Base-by-base conservation (phyloP, 495 filamentous ascomycete species). In the Aspergillus affinis region DNA sequence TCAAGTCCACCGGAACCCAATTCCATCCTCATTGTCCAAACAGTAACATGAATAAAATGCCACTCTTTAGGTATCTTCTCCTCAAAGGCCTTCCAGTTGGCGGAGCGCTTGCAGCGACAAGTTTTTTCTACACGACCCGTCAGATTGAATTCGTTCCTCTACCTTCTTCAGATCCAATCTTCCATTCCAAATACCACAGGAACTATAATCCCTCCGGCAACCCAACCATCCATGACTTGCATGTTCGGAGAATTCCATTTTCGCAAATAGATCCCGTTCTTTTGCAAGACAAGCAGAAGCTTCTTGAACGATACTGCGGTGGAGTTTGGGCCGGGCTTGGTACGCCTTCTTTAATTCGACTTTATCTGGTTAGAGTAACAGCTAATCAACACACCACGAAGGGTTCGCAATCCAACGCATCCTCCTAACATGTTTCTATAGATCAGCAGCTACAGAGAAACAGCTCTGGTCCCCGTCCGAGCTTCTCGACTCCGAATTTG, bases 281-380 rank as follows among this genome's bases (percentile, higher is more conserved):
- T 47, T 71, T 85, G 9, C 67, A 83, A 58, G 66, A 73, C 47
- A 57, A 79, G 46, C 72, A 72, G 44, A 77, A 71, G 26, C 73
- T 86, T 13, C 76, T 76, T 9, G 68, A 80, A 46, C 74, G 78
- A 57, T 84, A 84, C 55, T 84, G 82, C 67, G 76, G 74, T 9
- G 83, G 82, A 17, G 74, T 85, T 29, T 86, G 81, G 81, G 70
- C 79, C 26, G 81, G 82, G 21, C 69, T 76, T 60, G 82, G 82
- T 82, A 64, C 49, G 76, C 7, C 19, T n/a, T 5, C 27, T 53
- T 26, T 10, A 2, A 53, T 32, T 21, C 21, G 18, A 10, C 46
- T 49, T 20, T n/a, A 49, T 15, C 23, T 26, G 23, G 23, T 6
- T 26, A 49, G 19, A 9, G 15, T 26, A 26, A 49, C 48, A 4